These are phyloP conservation scores for Saccharomycopsis vini DNA, from an alignment of 805 yeast genomes.

Conservation along the genomic window DNA sequence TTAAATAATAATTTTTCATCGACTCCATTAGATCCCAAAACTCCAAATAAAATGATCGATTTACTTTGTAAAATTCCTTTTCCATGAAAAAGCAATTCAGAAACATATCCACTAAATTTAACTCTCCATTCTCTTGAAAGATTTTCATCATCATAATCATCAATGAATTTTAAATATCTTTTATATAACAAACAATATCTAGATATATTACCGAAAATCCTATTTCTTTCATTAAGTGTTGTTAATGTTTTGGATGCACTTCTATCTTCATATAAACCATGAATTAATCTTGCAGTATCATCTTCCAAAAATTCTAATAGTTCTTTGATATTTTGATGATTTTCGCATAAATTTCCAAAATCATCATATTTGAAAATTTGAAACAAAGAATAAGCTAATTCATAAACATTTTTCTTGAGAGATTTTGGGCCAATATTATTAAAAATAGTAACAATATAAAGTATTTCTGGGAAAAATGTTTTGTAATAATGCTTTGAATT, in stretches of 20 bases:
- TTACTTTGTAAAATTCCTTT: conserved; percentile 39
- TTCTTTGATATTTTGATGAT: conserved; percentile 26
- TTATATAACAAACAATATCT: conserved; percentile 43
- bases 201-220: conserved; percentile 30
- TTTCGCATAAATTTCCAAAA: conserved; percentile 25
- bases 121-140: conserved; percentile 37
- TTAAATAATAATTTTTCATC: background rate
- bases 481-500: conserved; percentile 41
- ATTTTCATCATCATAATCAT: conserved; percentile 32
- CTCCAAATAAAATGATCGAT: conserved; percentile 42
- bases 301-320: conserved; percentile 35
- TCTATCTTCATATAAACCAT: conserved; percentile 41
- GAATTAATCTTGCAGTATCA: conserved; percentile 46
- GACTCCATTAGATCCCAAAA: conserved; percentile 26
- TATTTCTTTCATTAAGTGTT: conserved; percentile 22
- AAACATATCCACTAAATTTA: conserved; percentile 41
- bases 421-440: conserved; percentile 19
- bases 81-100: conserved; percentile 37
- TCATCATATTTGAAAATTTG: conserved; percentile 38
- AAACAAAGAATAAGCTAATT: conserved; percentile 24
- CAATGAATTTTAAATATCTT: conserved; percentile 34
- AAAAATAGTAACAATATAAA: conserved; percentile 40
- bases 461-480: conserved; percentile 42
- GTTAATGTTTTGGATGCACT: conserved; percentile 9
- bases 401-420: conserved; percentile 38